Base-by-base conservation (phyloP, 129 eudicot genomes). In the Tagetes erecta region DNA sequence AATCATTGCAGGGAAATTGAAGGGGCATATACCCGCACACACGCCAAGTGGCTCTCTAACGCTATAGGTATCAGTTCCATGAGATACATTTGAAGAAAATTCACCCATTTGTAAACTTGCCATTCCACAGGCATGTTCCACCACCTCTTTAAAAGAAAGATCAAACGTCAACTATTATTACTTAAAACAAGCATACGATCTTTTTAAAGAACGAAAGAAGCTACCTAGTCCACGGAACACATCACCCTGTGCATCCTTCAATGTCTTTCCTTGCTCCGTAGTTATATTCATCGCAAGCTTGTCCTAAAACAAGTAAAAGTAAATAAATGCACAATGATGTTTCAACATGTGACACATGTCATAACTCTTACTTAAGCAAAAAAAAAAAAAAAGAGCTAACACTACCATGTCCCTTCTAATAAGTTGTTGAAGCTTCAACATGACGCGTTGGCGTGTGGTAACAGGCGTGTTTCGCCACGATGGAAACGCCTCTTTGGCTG, bases 11-110 rank as follows among this genome's bases (percentile, higher is more conserved):
- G 99, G 99, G 77, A 95, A 95, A 84, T 95, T 95, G 76, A 95
- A 95, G 57, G 99, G 99, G 71, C 99, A 95, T 68, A 95, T 95
- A 64, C 99, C 99, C 39, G 99, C 99, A 85, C 99, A 95, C 71
- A 95, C 97, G 56, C 99, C 99, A 68, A 95, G 94, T 5, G 99
- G 99, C 80, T 95, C 99, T 73, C 96, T 95, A 30, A 91, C 56
- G 86, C 99, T 95, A 58, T 95, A 95, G 55, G 99, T 91, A 84
- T 95, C 99, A 79, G 91, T 91, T 70, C 99, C 99, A 68, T 77
- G 87, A 53, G 99, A 85, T n/a, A 95, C 97, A 63, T 95, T 95
- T 73, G 99, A 84, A 51, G 83, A 83, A 85, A 73, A 95, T 76
- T 95, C 99, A 59, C 99, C 99, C 99, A 95, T 91, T 75, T 95